These are phyloP conservation scores for Trypanosoma grayi DNA, from an alignment of 208 protist genomes.

Conservation along the genomic window DNA sequence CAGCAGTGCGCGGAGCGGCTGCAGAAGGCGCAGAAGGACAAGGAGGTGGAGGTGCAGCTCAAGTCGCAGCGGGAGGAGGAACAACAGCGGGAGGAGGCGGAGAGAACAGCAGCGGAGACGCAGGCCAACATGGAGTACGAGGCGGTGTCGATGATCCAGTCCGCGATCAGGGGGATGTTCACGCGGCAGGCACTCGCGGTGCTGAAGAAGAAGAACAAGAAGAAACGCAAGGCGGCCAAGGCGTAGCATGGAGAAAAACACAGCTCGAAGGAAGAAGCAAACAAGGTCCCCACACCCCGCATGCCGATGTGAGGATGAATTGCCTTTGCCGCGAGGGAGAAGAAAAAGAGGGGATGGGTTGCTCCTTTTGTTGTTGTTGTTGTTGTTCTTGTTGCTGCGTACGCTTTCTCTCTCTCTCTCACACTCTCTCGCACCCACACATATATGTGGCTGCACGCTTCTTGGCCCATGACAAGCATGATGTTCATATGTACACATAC, in stretches of 20 bases:
- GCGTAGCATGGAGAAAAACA: neutral
- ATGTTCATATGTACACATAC: slow-evolving; percentile 1
- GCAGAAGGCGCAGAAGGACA: slow-evolving; percentile 49
- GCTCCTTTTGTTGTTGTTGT: no score
- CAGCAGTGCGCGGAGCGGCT: slow-evolving; percentile 76
- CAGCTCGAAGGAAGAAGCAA: neutral
- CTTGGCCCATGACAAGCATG: neutral
- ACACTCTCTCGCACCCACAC: neutral
- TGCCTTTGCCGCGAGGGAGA: no score
- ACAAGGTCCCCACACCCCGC: no score
- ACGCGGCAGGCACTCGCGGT: slow-evolving; percentile 63
- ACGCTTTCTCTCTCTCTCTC: neutral
- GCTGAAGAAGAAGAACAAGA: slow-evolving; percentile 81
- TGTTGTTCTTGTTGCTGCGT: no score
- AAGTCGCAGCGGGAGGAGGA: slow-evolving; percentile 51
- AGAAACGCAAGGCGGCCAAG: slow-evolving; percentile 39
- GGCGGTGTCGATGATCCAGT: slow-evolving; percentile 75
- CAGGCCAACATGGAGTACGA: slow-evolving; percentile 51
- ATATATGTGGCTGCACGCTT: no score
- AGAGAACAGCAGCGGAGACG: slow-evolving; percentile 36
- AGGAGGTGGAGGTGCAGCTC: slow-evolving; percentile 42
- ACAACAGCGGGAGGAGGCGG: slow-evolving; percentile 20
- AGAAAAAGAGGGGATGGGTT: no score
- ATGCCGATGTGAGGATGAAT: no score
- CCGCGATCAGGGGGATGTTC: slow-evolving; percentile 79